Percentiles rank a stretch among this genome's conserved stretches.
Evolutionary conservation across 345 rosid species (phyloP).

Genomic region (Sapria himalayana): DNA sequence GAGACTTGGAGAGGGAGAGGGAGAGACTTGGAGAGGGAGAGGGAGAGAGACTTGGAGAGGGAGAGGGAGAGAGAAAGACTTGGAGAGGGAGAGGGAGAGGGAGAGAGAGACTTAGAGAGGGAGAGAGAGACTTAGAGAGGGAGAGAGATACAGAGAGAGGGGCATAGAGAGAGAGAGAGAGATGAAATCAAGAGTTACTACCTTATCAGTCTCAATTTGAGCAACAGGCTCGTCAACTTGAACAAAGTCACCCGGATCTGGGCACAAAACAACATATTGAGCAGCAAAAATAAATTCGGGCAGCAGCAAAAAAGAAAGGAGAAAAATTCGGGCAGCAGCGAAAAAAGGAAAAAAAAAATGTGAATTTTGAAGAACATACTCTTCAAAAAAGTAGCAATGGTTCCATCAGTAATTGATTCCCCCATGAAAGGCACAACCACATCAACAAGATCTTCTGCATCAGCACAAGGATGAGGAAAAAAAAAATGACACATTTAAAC

Average conservation of each 20-base stretch:
- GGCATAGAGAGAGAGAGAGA: too few relatives aligned
- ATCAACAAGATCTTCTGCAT: conserved; percentile 44
- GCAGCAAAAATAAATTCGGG: neutral
- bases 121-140: too few relatives aligned
- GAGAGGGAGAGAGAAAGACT: neutral
- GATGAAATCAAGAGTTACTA: conserved; percentile 13
- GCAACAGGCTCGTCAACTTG: conserved; percentile 82
- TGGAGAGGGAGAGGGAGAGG: too few relatives aligned
- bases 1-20: neutral
- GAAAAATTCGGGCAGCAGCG: neutral
- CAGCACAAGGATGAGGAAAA: neutral
- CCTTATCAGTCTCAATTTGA: conserved; percentile 97
- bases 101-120: too few relatives aligned
- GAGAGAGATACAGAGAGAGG: too few relatives aligned
- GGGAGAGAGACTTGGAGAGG: neutral
- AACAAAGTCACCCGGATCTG: conserved; percentile 90
- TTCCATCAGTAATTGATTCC: conserved; percentile 77
- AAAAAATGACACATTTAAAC: too few relatives aligned
- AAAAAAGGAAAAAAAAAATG: neutral
- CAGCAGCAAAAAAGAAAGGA: neutral
- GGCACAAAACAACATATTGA: conserved; percentile 9
- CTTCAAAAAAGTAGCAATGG: conserved; percentile 46
- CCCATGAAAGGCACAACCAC: conserved; percentile 81
- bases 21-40: neutral
- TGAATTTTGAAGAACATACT: conserved; percentile 21